Evolutionary conservation across 768 basidiomycete species (phyloP).

Genomic region (Suillus luteus): DNA sequence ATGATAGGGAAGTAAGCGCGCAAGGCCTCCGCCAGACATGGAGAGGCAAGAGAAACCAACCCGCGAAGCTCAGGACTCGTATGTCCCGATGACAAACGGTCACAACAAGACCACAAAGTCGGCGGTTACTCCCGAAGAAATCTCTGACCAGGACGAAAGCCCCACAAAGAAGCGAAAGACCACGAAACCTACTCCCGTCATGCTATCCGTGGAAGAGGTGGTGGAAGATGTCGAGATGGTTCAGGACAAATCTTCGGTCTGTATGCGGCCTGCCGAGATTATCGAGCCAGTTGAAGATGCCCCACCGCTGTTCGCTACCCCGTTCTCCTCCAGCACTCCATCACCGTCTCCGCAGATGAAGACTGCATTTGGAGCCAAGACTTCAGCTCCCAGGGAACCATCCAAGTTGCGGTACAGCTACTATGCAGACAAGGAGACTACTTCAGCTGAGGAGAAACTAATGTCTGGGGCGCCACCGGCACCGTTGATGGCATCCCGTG

Average conservation of each 20-base stretch:
- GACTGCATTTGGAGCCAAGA: conserved; percentile 39
- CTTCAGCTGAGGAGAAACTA: conserved; percentile 18
- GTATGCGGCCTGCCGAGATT: conserved; percentile 39
- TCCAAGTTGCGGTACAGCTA: conserved; percentile 78
- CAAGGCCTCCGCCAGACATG: conserved; percentile 65
- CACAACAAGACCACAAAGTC: conserved; percentile 9
- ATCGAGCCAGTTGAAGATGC: conserved; percentile 39
- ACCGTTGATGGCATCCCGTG: conserved; percentile 19
- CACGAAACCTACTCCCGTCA: conserved; percentile 13
- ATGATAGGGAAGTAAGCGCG: conserved; percentile 72
- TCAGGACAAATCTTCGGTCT: conserved; percentile 21
- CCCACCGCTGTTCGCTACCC: conserved; percentile 20
- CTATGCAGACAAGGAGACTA: conserved; percentile 52
- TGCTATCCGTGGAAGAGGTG: conserved; percentile 14
- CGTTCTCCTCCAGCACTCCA: conserved; percentile 23
- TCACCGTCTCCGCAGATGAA: conserved; percentile 20
- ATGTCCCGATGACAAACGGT: conserved; percentile 19
- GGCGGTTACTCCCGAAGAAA: conserved; percentile 37
- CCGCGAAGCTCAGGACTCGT: conserved; percentile 12
- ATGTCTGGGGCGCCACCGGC: conserved; percentile 7
- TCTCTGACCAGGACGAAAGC: conserved; percentile 39
- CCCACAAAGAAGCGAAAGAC: conserved; percentile 54
- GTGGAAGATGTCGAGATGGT: conserved; percentile 39
- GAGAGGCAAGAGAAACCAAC: conserved; percentile 35
- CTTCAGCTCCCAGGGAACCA: conserved; percentile 69